A percentile compares a stretch with the other conserved stretches of the same genome.
These are phyloP conservation scores for Xylariaceae sp. DNA, from an alignment of 2,329 filamentous ascomycete species.

Conservation along the genomic window DNA sequence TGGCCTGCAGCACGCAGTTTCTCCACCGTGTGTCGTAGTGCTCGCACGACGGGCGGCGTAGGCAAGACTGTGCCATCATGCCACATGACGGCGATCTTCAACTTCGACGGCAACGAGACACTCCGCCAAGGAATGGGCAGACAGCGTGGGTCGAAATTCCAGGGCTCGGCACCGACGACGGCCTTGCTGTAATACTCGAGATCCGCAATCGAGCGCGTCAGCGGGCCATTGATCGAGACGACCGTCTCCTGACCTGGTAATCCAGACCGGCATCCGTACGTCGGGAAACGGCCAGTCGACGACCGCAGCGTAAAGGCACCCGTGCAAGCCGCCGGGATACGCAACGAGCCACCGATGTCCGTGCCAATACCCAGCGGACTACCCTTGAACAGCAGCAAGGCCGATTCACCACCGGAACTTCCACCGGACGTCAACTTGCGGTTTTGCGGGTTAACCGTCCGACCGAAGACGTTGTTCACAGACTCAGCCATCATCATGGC, in stretches of 20 bases:
- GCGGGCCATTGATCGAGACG: constrained; percentile 57
- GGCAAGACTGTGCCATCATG: constrained; percentile 60
- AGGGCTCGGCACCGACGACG: constrained; percentile 48
- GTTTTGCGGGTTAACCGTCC: constrained; percentile 57
- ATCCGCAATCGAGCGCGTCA: constrained; percentile 51
- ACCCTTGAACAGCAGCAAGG: constrained; percentile 54
- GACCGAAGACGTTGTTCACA: constrained; percentile 60
- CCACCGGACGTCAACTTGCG: constrained; percentile 56
- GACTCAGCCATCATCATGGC: constrained; percentile 65
- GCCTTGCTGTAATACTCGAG: constrained; percentile 49
- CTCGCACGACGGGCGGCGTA: constrained; percentile 59
- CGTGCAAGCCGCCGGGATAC: constrained; percentile 32
- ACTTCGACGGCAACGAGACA: constrained; percentile 31
- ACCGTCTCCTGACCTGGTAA: constrained; percentile 62
- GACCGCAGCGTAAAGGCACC: constrained; percentile 29
- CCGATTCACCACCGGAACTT: constrained; percentile 61
- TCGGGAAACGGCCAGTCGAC: constrained; percentile 55
- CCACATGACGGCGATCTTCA: constrained; percentile 58
- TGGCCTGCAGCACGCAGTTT: constrained; percentile 43
- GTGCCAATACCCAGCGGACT: constrained; percentile 48
- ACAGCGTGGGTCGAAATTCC: constrained; percentile 52
- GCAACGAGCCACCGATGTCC: constrained; percentile 32
- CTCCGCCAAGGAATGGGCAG: constrained; percentile 53
- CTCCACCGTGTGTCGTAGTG: constrained; percentile 42
- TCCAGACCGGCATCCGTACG: constrained; percentile 47